Evolutionary conservation across 352 stramenopile genomes (phyloP), one percentile per base, ranked within the genome.

Genomic region (Phytophthora sojae): DNA sequence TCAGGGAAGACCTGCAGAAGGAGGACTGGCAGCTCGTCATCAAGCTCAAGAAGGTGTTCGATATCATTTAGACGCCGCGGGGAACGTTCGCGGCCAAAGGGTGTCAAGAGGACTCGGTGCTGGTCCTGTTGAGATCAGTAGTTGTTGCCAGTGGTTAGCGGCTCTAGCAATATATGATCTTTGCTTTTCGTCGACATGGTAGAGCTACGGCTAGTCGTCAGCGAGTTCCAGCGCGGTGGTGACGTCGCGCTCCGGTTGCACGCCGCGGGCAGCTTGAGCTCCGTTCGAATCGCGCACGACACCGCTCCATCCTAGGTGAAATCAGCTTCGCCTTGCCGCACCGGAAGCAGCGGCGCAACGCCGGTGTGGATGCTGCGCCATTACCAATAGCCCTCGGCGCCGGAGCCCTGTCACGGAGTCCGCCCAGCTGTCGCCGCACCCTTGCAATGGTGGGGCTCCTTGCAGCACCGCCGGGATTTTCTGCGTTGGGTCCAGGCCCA

Each of bases 41-140:
- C 61, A 99, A 99, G 82, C 94, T 99, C 67, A 99, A 99, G 83
- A 99, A 99, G 86, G 93, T 99, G 53, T 99, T 99, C 75, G 92
- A 97, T 75, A 99, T 99, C 80, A 97, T 98, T 83, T 99, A 97
- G 88, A 86, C 42, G 42, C 63, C 47, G 66, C 45, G 45, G 19
- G 49, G 60, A 57, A 55, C 26, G 62, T 69, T 68, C 55, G 53
- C 25, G 45, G 30, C 42, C 57, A 69, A 37, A 64, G 67, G 35
- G 62, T 60, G 44, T 57, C 44, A 66, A 56, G 25, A 67, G 61
- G n/a, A 53, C 55, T 53, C 11, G 3, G 9, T 23, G 19, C 37
- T 25, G 53, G 25, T 58, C 55, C 9, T 57, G 57, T 61, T 64
- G 57, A 68, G 45, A 73, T 64, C 45, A 65, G 50, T 54, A 61